Base-by-base conservation (phyloP, 2,329 filamentous ascomycete genomes). In the Grosmannia huntii region DNA sequence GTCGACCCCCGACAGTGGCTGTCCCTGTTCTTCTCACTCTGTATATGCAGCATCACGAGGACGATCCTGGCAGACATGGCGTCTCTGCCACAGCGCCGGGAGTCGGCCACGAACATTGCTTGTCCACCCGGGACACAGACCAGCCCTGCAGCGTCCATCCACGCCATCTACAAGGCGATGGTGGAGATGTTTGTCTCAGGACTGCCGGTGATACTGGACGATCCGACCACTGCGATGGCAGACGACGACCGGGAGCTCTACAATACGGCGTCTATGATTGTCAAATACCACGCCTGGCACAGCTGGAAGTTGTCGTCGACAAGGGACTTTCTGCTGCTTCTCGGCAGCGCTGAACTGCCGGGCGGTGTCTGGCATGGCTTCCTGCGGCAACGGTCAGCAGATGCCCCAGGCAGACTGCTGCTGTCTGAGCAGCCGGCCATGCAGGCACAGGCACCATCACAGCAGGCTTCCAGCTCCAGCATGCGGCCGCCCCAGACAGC, bases 41-140 rank as follows among this genome's bases (percentile, higher is more conserved):
- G 80, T 65, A 76, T 83, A n/a, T 81, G 83, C 64, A 82, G 79
- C 64, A 71, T 79, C 31, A 73, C 77, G 23, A 75, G 76, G 54
- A 78, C 78, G 1, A 71, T 83, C 1, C 68, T 82, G 5, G 69
- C 76, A 19, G 77, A 81, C 58, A 69, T 78, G 38, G 69, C 71
- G 25, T 68, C 71, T 28, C 31, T 64, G 63, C 14, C 60, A 60
- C 64, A n/a, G 62, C 68, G 27, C 64, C 68, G 55, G 10, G 36
- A 28, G 16, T 28, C 53, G 5, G 25, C 23, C 11, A 12, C 53
- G 11, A 38, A 41, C 49, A 51, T 9, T 14, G 12, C 14, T 14
- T 14, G 19, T 33, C 41, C 38, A 2, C 9, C 27, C 11, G 16
- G 16, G 21, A 12, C 19, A 27, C 14, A 10, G 19, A 14, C 14